phyloP scores from a whole-genome alignment of 805 yeast genomes.

The Scheffersomyces spartinae region DNA sequence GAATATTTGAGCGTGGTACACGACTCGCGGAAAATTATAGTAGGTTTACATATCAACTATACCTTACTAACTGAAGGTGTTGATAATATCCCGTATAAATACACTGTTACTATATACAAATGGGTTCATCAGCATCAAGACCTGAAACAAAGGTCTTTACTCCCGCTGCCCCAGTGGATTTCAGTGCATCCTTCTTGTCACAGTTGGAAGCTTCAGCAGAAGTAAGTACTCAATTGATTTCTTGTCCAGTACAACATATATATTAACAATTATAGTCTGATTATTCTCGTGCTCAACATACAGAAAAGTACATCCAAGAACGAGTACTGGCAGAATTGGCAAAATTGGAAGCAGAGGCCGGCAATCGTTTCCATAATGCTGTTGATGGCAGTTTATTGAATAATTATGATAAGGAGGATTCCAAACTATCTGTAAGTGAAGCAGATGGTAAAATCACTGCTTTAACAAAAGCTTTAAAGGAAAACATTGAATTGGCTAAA shows the following conservation, averaged over 20 bases:
- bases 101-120: too few relatives aligned
- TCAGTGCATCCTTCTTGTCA: conserved; percentile 50
- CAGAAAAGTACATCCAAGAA: conserved; percentile 55
- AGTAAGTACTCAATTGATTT: conserved; percentile 13
- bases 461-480: conserved; percentile 18
- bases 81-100: too few relatives aligned
- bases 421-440: conserved; percentile 21
- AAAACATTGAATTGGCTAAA: conserved; percentile 20
- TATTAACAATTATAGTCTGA: conserved; percentile 29
- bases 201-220: conserved; percentile 54
- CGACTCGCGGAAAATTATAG: too few relatives aligned
- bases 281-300: conserved; percentile 58
- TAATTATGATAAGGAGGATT: conserved; percentile 18
- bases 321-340: conserved; percentile 48
- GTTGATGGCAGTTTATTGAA: conserved; percentile 30
- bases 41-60: too few relatives aligned
- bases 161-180: conserved; percentile 58
- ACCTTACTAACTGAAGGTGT: too few relatives aligned
- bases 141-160: conserved; percentile 57
- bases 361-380: conserved; percentile 38
- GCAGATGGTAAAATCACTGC: not conserved
- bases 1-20: too few relatives aligned
- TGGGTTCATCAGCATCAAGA: conserved; percentile 54
- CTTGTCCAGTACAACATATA: not conserved
- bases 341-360: conserved; percentile 40